These are phyloP conservation scores for Cinnamomum micranthum DNA, from an alignment of 164 flowering plant species.

Conservation along the genomic window DNA sequence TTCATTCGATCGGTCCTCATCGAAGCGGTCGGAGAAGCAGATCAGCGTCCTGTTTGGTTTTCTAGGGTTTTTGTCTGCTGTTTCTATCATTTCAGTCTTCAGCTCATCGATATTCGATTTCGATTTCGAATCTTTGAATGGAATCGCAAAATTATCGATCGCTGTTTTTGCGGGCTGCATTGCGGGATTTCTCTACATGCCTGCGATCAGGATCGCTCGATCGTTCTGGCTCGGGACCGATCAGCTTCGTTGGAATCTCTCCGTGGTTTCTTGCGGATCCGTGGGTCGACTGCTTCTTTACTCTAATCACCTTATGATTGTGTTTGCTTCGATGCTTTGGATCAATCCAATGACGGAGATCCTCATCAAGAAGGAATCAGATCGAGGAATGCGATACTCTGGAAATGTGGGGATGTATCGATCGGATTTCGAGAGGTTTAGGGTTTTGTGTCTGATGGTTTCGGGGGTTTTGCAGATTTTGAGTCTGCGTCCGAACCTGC, in stretches of 20 bases:
- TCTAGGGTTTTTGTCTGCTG: conserved; percentile 51
- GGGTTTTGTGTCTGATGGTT: conserved; percentile 58
- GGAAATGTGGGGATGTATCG: conserved; percentile 58
- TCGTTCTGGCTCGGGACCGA: conserved; percentile 96
- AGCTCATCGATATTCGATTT: conserved; percentile 44
- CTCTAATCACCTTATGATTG: conserved; percentile 29
- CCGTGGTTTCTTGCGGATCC: conserved; percentile 66
- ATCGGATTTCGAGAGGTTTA: conserved; percentile 46
- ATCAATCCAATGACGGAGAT: conserved; percentile 57
- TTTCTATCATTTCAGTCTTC: conserved; percentile 29
- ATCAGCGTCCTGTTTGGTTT: conserved; percentile 52
- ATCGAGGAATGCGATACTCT: conserved; percentile 13
- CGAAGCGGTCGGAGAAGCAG: conserved; percentile 71
- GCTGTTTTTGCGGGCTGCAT: conserved; percentile 52
- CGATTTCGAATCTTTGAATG: conserved; percentile 45
- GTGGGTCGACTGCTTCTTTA: conserved; percentile 53
- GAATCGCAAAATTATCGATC: conserved; percentile 38
- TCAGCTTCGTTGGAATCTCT: conserved; percentile 68
- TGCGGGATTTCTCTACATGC: conserved; percentile 55
- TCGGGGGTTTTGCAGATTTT: conserved; percentile 60
- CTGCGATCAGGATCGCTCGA: conserved; percentile 54
- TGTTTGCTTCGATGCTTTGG: conserved; percentile 76
- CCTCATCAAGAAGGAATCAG: conserved; percentile 33
- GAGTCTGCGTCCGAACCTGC: conserved; percentile 62
- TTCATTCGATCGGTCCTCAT: conserved; percentile 72